Evolutionary conservation across 495 filamentous ascomycete species (phyloP), one percentile per base, ranked within the genome.

Genomic region (Podospora conica): DNA sequence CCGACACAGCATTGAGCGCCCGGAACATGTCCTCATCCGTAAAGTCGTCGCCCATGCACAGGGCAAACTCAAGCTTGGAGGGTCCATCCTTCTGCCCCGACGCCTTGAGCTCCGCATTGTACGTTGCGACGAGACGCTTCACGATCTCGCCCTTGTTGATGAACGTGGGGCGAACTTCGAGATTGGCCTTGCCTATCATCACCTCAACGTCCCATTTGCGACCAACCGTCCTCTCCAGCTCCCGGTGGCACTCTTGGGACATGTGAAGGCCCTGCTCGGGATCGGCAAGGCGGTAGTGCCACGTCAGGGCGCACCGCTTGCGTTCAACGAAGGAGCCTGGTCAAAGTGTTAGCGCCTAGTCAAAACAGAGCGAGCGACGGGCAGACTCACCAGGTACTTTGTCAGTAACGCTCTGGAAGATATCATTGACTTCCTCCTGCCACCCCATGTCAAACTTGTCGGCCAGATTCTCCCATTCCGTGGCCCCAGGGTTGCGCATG

Each of bases 61-160:
- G 78, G 25, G 94, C 87, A 68, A 97, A 96, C 27, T 91, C 90
- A 0, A 92, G 83, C 65, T 82, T 79, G 59, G 53, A 20, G 69
- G 71, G 60, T 18, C 55, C 23, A 21, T 10, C 57, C 12, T 65
- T 27, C 24, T 60, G 33, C 22, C 65, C 61, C 31, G 70, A 56
- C 7, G 72, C 58, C 58, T 72, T 70, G 20, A 75, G 66, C 66
- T 78, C 74, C 58, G 80, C 76, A 58, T 75, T 81, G 72, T 92
- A 91, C 4, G 86, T 84, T 22, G 83, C 77, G 58, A 97, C 85
- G 33, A 98, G 81, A 15, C 85, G 84, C 73, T 90, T 93, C 12
- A 86, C 90, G 64, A 97, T 96, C 78, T 92, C 92, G 1, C 95
- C 95, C 76, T 98, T 98, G 81, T 97, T 97, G 76, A 98, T 90